These are phyloP conservation scores for Ogataea pini DNA, from an alignment of 805 yeast genomes.

Conservation along the genomic window DNA sequence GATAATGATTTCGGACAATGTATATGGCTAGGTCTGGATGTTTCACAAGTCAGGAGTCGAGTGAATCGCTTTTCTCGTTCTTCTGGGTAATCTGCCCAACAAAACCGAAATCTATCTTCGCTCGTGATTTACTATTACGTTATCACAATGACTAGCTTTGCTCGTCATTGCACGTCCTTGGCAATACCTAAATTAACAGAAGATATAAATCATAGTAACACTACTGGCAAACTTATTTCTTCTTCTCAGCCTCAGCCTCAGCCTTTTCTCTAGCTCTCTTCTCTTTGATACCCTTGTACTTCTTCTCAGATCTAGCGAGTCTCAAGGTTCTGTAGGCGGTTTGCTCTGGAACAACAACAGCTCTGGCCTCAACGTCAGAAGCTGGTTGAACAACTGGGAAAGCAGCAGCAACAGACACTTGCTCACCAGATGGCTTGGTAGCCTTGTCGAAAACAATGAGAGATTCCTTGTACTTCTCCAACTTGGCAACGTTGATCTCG, in stretches of 20 bases:
- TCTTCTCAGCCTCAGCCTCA: slow-evolving; percentile 99
- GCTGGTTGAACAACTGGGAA: slow-evolving; percentile 90
- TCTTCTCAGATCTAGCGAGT: slow-evolving; percentile 92
- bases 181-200: neutral
- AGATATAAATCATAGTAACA: slow-evolving; percentile 4
- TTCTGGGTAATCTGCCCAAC: too few relatives aligned
- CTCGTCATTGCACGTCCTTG: neutral
- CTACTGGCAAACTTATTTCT: slow-evolving; percentile 63
- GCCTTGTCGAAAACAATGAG: slow-evolving; percentile 94
- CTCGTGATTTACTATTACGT: too few relatives aligned
- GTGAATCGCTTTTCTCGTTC: neutral
- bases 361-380: slow-evolving; percentile 79
- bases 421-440: slow-evolving; percentile 76
- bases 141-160: too few relatives aligned
- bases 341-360: slow-evolving; percentile 71
- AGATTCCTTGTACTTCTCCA: slow-evolving; percentile 93
- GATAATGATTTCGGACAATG: too few relatives aligned
- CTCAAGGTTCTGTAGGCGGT: slow-evolving; percentile 93
- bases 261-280: slow-evolving; percentile 97
- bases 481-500: slow-evolving; percentile 92
- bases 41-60: too few relatives aligned
- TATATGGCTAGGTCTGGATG: too few relatives aligned
- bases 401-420: slow-evolving; percentile 69
- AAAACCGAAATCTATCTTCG: too few relatives aligned
- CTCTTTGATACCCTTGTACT: slow-evolving; percentile 92